Evolutionary conservation across 1,284 basidiomycete species (phyloP), one percentile per base, ranked within the genome.

Genomic region (Clitocybe nebularis): DNA sequence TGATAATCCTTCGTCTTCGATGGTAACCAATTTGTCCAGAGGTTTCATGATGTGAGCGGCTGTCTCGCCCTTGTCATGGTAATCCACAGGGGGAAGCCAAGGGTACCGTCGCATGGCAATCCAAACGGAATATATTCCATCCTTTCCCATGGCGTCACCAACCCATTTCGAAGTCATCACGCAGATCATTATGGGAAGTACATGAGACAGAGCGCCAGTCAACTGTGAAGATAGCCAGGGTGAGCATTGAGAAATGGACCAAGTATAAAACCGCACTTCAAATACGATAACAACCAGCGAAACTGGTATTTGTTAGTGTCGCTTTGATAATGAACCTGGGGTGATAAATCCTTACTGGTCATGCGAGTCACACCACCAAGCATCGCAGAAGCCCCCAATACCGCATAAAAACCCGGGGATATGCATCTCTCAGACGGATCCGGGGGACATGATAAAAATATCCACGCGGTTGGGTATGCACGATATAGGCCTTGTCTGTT

Each of bases 321-420:
- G n/a, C n/a, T n/a, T n/a, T n/a, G n/a, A n/a, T n/a, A n/a, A 40
- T 5, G 39, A 19, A 42, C 14, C 30, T 20, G 29, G 4, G 44
- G 21, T 40, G 14, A 29, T 1, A 57, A 34, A 17, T 11, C 19
- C 77, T 55, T 51, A 85, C 84, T 77, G 20, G 79, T 90, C 81
- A 89, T 90, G 44, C 84, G 67, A 3, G 88, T 92, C 2, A 90
- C 86, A 3, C 89, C 89, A 5, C 81, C 85, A 0, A 91, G 65
- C 73, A 89, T 84, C 1, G 85, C 84, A 21, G 88, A 81, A 13
- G 88, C 87, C 1, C 89, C 89, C 25, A 91, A 81, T 16, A 90
- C 84, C 10, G 88, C 84, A 55, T 92, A 92, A 52, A 90, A 88
- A 22, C 85, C 84, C 2, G 88, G 87, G 3, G 80, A 85, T 34